phyloP scores from a whole-genome alignment of 2,329 filamentous ascomycete species.

The Exophiala aquamarina region DNA sequence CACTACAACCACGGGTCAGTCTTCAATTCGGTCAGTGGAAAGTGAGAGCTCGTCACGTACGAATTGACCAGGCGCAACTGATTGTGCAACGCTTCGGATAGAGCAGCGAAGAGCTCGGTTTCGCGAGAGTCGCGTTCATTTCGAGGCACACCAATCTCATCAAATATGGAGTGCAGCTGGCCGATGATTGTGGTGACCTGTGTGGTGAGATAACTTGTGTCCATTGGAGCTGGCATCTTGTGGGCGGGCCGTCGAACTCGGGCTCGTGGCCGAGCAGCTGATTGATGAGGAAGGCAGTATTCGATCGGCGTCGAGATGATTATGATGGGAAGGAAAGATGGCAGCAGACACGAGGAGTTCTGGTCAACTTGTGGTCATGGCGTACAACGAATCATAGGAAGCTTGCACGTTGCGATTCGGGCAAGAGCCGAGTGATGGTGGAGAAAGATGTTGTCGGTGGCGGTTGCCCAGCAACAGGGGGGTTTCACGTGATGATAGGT shows the following conservation, averaged over 20 bases:
- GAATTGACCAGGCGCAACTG: constrained; percentile 80
- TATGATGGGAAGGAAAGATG: constrained; percentile 6
- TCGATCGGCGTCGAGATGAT: constrained; percentile 1
- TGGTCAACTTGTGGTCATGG: constrained; percentile 20
- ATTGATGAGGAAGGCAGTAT: neutral
- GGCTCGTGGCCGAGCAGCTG: constrained; percentile 20
- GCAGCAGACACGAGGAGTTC: constrained; percentile 7
- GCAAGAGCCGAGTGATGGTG: neutral
- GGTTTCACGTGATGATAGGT: no score
- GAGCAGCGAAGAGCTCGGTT: constrained; percentile 86
- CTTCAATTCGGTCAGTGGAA: constrained; percentile 4
- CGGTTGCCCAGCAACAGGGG: no score
- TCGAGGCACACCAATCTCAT: constrained; percentile 92
- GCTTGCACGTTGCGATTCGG: constrained; percentile 6
- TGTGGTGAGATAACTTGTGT: constrained; percentile 87
- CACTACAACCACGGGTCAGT: constrained; percentile 44
- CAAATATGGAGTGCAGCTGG: constrained; percentile 91
- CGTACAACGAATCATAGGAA: constrained; percentile 19
- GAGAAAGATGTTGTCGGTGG: no score
- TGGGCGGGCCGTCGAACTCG: constrained; percentile 5
- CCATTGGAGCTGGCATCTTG: constrained; percentile 57
- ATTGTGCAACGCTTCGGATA: constrained; percentile 88
- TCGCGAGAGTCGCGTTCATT: constrained; percentile 91
- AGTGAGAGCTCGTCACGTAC: constrained; percentile 39
- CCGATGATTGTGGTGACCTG: constrained; percentile 93